Percentiles rank a stretch among this genome's conserved stretches.
Evolutionary conservation across 306 rosid species (phyloP).

Genomic region (Styphnolobium japonicum): DNA sequence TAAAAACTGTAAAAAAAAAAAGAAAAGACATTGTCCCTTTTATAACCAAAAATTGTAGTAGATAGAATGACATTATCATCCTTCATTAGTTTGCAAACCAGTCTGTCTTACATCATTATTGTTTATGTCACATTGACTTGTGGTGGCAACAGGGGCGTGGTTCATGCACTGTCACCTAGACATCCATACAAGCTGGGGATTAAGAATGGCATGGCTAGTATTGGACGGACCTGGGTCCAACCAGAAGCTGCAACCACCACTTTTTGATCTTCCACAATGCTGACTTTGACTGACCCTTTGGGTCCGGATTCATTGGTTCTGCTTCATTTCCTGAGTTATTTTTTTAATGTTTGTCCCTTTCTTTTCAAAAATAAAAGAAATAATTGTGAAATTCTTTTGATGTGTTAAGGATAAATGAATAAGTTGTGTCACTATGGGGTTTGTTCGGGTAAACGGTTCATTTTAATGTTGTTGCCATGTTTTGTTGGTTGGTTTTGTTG

Average conservation of each 20-base stretch:
- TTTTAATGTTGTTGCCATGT: constrained; percentile 31
- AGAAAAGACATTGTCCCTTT: neutral
- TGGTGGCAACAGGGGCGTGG: constrained; percentile 68
- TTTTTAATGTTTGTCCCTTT: neutral
- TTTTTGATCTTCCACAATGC: constrained; percentile 78
- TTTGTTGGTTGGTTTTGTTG: constrained; percentile 26
- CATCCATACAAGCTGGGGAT: constrained; percentile 88
- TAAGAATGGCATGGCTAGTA: constrained; percentile 85
- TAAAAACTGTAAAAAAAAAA: neutral
- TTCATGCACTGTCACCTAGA: constrained; percentile 93
- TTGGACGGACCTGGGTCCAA: constrained; percentile 57
- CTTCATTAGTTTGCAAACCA: neutral
- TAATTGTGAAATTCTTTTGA: constrained; percentile 25
- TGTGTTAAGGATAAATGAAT: constrained; percentile 18
- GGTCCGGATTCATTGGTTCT: constrained; percentile 4
- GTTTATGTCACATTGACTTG: neutral
- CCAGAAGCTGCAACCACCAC: constrained; percentile 83
- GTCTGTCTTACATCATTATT: constrained; percentile 11
- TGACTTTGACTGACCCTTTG: constrained; percentile 39
- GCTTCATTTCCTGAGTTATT: neutral
- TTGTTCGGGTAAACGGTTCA: constrained; percentile 8
- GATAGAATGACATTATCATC: constrained; percentile 11
- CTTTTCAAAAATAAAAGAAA: neutral
- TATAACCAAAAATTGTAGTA: neutral
- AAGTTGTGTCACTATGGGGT: constrained; percentile 7